Conservation (phyloP, 768 basidiomycete genomes). For the Saitozyma podzolica region DNA sequence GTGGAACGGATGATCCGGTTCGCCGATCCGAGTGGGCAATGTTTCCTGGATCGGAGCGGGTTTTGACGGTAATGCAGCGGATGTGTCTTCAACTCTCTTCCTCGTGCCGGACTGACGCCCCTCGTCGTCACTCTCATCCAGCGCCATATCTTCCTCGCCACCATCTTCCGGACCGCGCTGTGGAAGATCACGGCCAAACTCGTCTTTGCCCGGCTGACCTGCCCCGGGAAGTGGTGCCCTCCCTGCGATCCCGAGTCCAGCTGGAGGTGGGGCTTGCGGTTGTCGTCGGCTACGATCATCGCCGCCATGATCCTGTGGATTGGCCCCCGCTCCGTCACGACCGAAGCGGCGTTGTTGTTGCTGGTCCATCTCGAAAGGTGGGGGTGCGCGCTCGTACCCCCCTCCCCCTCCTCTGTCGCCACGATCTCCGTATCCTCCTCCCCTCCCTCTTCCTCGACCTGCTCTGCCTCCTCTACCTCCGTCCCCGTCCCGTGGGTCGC, state of each 20-base stretch:
- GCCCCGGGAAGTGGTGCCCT: slow-evolving; percentile 1
- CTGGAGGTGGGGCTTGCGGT: background rate
- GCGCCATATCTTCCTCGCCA: slow-evolving; percentile 35
- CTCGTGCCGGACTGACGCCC: background rate
- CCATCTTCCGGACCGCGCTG: slow-evolving; percentile 11
- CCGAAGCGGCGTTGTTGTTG: background rate
- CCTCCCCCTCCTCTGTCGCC: slow-evolving; percentile 12
- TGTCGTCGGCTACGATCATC: background rate
- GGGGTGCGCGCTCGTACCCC: background rate
- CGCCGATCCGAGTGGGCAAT: no score
- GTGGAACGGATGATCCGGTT: no score
- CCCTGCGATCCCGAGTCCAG: background rate
- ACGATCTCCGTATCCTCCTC: slow-evolving; percentile 8
- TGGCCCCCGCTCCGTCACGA: no score
- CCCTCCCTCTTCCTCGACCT: slow-evolving; percentile 4
- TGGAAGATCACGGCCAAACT: slow-evolving; percentile 26
- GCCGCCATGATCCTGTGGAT: no score
- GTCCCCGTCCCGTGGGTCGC: background rate
- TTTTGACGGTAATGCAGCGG: no score
- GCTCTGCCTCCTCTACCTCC: background rate
- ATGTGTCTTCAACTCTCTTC: no score
- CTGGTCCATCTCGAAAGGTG: background rate
- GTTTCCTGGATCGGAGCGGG: no score
- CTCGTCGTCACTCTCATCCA: slow-evolving; percentile 30
- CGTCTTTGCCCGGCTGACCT: slow-evolving; percentile 20